Base-by-base conservation (phyloP, 805 yeast species). In the Zygoascus bituminiphila region DNA sequence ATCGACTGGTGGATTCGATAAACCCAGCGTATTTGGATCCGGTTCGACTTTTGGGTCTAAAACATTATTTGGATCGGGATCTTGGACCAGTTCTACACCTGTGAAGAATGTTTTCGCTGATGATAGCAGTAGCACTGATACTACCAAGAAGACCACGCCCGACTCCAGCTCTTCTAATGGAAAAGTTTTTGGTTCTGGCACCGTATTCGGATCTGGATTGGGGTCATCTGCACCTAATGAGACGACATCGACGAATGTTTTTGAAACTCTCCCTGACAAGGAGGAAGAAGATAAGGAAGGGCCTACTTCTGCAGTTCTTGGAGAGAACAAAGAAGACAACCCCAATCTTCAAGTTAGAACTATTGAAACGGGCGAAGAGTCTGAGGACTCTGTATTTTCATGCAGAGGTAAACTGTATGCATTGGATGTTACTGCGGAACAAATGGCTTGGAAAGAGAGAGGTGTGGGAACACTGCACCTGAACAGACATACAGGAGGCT, bases 401-500 rank as follows among this genome's bases (percentile, higher is more conserved):
- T 75, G 84, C 35, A 80, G 83, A 43, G 87, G 94, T 3, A 87
- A 89, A 60, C 68, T 93, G 23, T 93, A 89, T 62, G 80, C 77
- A 25, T 68, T 87, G 56, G 84, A 85, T 58, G 69, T 89, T 25
- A 69, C 81, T 0, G 75, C 79, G 33, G 71, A 84, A 2, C 63
- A 75, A 7, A 79, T 75, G 15, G 96, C 96, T 1, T 93, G 98
- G 98, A 93, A 87, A 63, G 98, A 93, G 66, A 78, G 93, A 60
- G 98, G 98, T 21, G 73, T 84, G 38, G 98, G 98, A 2, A 75
- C 78, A 4, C 67, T 93, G n/a, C 95, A 87, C 61, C 75, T 93
- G 22, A 91, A 93, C 64, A 29, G 33, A 12, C 64, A 66, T 42
- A 59, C 63, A 45, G 52, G 52, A 25, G 51, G 49, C 5, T 50